These are phyloP conservation scores for Yueomyces sp. DNA, from an alignment of 1,139 yeast genomes.

Conservation along the genomic window DNA sequence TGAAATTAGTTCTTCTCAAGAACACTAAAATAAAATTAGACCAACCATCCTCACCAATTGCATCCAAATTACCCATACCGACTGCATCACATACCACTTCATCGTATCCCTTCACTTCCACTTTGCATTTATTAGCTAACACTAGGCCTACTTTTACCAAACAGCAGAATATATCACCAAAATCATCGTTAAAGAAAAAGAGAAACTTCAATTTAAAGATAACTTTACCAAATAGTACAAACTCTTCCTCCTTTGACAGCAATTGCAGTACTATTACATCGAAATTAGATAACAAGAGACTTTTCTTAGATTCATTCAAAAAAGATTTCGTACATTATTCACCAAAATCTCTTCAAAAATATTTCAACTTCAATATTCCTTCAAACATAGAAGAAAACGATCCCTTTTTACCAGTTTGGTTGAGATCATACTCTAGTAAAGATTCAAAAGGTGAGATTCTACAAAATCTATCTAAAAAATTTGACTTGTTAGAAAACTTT, in stretches of 20 bases:
- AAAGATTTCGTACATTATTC: constrained; percentile 31
- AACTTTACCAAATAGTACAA: constrained; percentile 2
- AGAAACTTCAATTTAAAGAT: not conserved
- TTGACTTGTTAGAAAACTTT: constrained; percentile 39
- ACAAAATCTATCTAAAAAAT: constrained; percentile 31
- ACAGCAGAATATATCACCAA: not conserved
- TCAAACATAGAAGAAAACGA: constrained; percentile 11
- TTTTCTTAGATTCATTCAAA: constrained; percentile 26
- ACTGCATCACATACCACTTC: not conserved
- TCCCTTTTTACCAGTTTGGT: constrained; percentile 36
- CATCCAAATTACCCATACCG: not conserved
- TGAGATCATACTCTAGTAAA: constrained; percentile 26
- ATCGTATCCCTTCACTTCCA: too few species aligned
- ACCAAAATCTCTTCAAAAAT: constrained; percentile 18
- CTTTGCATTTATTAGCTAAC: not conserved
- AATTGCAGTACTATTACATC: constrained; percentile 2
- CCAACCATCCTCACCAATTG: not conserved
- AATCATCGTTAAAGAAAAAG: not conserved
- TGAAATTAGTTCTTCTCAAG: too few species aligned
- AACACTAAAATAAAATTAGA: too few species aligned
- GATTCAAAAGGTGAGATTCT: constrained; percentile 26
- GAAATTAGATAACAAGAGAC: constrained; percentile 8
- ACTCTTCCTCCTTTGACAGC: constrained; percentile 9
- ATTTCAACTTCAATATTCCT: constrained; percentile 18
- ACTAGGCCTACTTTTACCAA: not conserved